Evolutionary conservation across 176 grass and related monocot species (phyloP).

Genomic region (Eragrostis curvula): DNA sequence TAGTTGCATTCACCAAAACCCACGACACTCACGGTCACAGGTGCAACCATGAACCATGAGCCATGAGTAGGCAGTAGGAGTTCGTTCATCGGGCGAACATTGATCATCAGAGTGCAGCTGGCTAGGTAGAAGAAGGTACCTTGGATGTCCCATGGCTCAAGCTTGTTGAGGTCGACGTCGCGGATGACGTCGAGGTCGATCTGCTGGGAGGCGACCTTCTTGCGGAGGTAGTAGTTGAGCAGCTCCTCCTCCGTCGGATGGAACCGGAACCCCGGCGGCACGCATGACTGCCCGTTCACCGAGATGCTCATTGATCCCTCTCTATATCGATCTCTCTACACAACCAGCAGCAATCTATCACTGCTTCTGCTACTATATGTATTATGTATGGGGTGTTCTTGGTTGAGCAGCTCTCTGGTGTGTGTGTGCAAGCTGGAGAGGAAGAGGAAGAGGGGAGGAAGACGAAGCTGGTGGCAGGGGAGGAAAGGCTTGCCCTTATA

Average conservation of each 20-base stretch:
- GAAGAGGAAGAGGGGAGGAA: neutral
- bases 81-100: no score
- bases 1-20: neutral
- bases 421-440: neutral
- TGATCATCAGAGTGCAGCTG: neutral
- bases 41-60: neutral
- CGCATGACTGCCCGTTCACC: slow-evolving; percentile 96
- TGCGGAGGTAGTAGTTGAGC: slow-evolving; percentile 89
- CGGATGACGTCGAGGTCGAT: slow-evolving; percentile 98
- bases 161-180: slow-evolving; percentile 98
- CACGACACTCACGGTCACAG: neutral
- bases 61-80: no score
- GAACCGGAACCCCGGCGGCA: slow-evolving; percentile 97
- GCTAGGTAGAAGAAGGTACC: slow-evolving; percentile 40
- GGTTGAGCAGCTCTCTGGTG: neutral
- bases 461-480: slow-evolving; percentile 15
- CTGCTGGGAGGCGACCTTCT: slow-evolving; percentile 90
- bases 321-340: neutral
- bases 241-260: slow-evolving; percentile 99
- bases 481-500: slow-evolving; percentile 52
- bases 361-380: neutral
- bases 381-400: neutral
- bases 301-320: slow-evolving; percentile 78
- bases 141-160: slow-evolving; percentile 99
- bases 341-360: neutral